Evolutionary conservation across 495 filamentous ascomycete species (phyloP), one percentile per base, ranked within the genome.

Genomic region (Aspergillus asperescens): DNA sequence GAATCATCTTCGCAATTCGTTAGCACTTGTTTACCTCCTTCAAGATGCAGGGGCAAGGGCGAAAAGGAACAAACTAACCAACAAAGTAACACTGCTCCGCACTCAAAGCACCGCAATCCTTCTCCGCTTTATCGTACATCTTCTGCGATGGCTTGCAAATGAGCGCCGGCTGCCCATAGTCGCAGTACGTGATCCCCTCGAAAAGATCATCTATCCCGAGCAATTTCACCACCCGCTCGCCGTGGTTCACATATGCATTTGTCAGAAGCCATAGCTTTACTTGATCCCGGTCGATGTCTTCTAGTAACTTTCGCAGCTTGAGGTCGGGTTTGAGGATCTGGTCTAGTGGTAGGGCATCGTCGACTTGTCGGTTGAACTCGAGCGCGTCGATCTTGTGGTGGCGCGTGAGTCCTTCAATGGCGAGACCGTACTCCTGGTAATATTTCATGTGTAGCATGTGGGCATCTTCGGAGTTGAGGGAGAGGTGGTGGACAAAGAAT

Each of bases 321-420:
- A 82, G 79, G 56, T 95, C 82, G 0, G 88, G 88, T 50, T 75
- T 83, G 61, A 99, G 83, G 65, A 96, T 80, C 7, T 72, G 72
- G 50, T 96, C 90, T 10, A 99, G 80, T 0, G 94, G 92, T 20
- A 99, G 73, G 0, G 94, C 92, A 62, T 99, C 94, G 66, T 99
- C 94, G 22, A 97, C 94, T 69, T 90, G 83, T 54, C 77, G 68
- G 67, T 99, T 99, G 78, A 96, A 99, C 24, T 90, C 90, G 3
- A 99, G 77, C 1, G 94, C 86, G 61, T 99, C 90, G 60, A 99
- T 93, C 68, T 92, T 86, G 70, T 99, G 94, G 68, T 96, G 85
- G 20, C 88, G 83, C 1, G 95, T 90, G 1, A 99, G 77, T 0
- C 94, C 94, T 64, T 95, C 88, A 57, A 99, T 91, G n/a, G 94